Evolutionary conservation across 257 asterid species (phyloP).

Genomic region (Cinchona pubescens): DNA sequence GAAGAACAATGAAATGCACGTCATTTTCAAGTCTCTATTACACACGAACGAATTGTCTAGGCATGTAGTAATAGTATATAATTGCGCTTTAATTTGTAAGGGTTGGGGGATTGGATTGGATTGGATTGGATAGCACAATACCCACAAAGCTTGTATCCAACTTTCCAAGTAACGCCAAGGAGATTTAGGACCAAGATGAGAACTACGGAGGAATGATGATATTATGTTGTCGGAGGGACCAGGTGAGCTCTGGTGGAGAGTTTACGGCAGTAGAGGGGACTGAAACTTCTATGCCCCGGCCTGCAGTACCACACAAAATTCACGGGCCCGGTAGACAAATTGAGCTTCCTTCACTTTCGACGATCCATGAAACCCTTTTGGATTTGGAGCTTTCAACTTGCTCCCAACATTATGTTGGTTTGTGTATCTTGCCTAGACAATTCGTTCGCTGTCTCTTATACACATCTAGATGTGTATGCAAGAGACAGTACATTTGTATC

Average conservation of each 20-base stretch:
- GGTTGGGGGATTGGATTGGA: background rate
- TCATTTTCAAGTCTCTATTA: conserved; percentile 37
- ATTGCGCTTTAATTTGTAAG: background rate
- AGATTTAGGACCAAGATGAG: conserved; percentile 22
- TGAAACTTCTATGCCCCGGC: background rate
- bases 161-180: conserved; percentile 17
- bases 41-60: conserved; percentile 14
- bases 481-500: no score
- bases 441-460: no score
- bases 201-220: background rate
- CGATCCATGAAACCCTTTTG: conserved; percentile 15
- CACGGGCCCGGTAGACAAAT: conserved; percentile 19
- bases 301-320: conserved; percentile 10
- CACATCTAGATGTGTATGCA: no score
- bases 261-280: background rate
- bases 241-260: background rate
- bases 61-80: no score
- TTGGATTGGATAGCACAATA: conserved; percentile 30
- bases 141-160: conserved; percentile 27
- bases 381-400: conserved; percentile 15
- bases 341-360: conserved; percentile 25
- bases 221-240: conserved; percentile 44
- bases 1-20: conserved; percentile 28
- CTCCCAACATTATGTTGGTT: conserved; percentile 39
- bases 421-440: conserved; percentile 6